Percentiles rank a stretch among this genome's conserved stretches.
These are phyloP conservation scores for Mediolabrus comicus DNA, from an alignment of 108 stramenopile species.

Conservation along the genomic window DNA sequence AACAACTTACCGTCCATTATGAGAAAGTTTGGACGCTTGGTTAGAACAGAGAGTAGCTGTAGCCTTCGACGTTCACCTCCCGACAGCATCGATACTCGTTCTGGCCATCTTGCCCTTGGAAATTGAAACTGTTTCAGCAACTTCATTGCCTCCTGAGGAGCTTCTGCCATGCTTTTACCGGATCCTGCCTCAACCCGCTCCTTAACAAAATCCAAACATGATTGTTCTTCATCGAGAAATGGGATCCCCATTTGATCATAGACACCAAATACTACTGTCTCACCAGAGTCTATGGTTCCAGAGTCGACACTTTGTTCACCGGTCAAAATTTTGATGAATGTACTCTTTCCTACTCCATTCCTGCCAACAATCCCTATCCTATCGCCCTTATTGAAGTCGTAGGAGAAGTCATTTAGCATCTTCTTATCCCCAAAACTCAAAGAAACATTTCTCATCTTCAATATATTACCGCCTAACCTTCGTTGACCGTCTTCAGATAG, in stretches of 20 bases:
- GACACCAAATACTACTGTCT: slow-evolving; percentile 79
- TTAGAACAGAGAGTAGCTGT: slow-evolving; percentile 76
- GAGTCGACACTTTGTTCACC: slow-evolving; percentile 57
- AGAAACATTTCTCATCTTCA: slow-evolving; percentile 57
- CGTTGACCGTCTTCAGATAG: slow-evolving; percentile 42
- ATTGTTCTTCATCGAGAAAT: slow-evolving; percentile 57
- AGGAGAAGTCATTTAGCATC: slow-evolving; percentile 77
- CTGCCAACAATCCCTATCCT: slow-evolving; percentile 81
- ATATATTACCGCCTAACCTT: slow-evolving; percentile 67
- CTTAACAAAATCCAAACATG: slow-evolving; percentile 73
- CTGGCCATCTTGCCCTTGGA: slow-evolving; percentile 63
- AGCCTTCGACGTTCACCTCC: slow-evolving; percentile 84
- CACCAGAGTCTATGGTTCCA: slow-evolving; percentile 69
- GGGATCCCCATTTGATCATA: slow-evolving; percentile 86
- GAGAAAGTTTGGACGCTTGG: slow-evolving; percentile 72
- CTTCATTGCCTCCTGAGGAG: slow-evolving; percentile 73
- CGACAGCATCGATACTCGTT: slow-evolving; percentile 68
- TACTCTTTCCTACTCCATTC: slow-evolving; percentile 82
- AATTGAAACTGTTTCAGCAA: slow-evolving; percentile 80
- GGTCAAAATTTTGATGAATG: slow-evolving; percentile 66
- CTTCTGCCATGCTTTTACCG: slow-evolving; percentile 48
- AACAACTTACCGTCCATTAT: slow-evolving; percentile 31
- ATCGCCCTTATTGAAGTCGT: slow-evolving; percentile 80
- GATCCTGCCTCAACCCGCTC: slow-evolving; percentile 60
- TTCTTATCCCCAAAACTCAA: slow-evolving; percentile 67